phyloP scores from a whole-genome alignment of 2,329 filamentous ascomycete species.

The Beauveria scarabaeidicola region DNA sequence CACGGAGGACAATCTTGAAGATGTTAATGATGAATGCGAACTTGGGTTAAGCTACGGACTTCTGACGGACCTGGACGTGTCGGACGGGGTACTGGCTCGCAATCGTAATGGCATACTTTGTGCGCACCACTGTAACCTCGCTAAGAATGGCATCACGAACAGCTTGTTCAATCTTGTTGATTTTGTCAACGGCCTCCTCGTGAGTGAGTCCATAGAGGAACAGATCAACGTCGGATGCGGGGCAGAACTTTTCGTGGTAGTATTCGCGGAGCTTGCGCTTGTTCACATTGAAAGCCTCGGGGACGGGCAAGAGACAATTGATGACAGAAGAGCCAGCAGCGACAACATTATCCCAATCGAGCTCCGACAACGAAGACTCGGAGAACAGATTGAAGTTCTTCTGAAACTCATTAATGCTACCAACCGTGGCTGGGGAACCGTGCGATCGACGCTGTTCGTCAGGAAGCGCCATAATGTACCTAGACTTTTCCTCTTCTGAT shows the following conservation, averaged over 20 bases:
- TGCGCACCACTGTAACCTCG: slow-evolving; percentile 78
- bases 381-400: slow-evolving; percentile 76
- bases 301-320: slow-evolving; percentile 67
- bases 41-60: not conserved
- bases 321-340: slow-evolving; percentile 74
- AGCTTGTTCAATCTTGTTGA: slow-evolving; percentile 69
- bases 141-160: slow-evolving; percentile 69
- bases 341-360: slow-evolving; percentile 77
- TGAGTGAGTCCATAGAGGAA: slow-evolving; percentile 76
- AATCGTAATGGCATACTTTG: slow-evolving; percentile 82
- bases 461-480: slow-evolving; percentile 62
- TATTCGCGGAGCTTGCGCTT: slow-evolving; percentile 61
- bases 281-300: slow-evolving; percentile 49
- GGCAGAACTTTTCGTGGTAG: slow-evolving; percentile 73
- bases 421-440: slow-evolving; percentile 60
- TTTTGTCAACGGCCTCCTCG: slow-evolving; percentile 72
- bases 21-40: not conserved
- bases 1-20: slow-evolving; percentile 65
- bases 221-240: slow-evolving; percentile 78
- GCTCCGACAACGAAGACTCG: slow-evolving; percentile 64
- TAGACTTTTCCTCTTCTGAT: slow-evolving; percentile 49
- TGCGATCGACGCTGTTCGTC: slow-evolving; percentile 51
- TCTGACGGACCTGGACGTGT: slow-evolving; percentile 52
- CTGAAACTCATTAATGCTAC: slow-evolving; percentile 60
- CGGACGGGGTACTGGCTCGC: slow-evolving; percentile 75